A percentile compares a stretch with the other conserved stretches of the same genome.
Conservation (phyloP, 495 filamentous ascomycete genomes). For the Poronia punctata region DNA sequence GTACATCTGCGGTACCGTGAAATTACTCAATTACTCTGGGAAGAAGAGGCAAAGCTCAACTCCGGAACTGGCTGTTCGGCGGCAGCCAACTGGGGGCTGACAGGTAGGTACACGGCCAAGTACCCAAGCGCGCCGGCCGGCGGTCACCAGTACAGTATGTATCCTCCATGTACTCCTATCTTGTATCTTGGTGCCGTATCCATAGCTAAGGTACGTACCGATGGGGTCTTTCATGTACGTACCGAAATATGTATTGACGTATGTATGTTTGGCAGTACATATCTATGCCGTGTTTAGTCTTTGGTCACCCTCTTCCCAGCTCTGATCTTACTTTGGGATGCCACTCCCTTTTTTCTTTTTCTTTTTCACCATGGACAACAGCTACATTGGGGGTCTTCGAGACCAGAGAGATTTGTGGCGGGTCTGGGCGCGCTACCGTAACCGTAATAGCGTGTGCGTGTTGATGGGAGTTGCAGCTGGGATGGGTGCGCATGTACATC, state of each 20-base stretch:
- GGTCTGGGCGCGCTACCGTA: conserved; percentile 13
- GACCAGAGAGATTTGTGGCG: conserved; percentile 12
- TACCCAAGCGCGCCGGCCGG: not conserved
- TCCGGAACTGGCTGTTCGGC: conserved; percentile 6
- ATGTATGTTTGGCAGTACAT: too few relatives aligned
- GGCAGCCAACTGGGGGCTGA: conserved; percentile 8
- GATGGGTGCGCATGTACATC: too few relatives aligned
- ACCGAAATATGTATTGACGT: too few relatives aligned
- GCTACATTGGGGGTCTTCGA: conserved; percentile 9
- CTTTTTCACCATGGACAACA: conserved; percentile 13
- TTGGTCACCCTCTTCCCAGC: conserved; percentile 1
- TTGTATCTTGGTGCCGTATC: too few relatives aligned
- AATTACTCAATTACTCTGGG: conserved; percentile 5
- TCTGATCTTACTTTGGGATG: conserved; percentile 14
- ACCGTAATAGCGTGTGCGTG: too few relatives aligned
- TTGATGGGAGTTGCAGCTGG: too few relatives aligned
- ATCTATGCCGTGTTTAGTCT: too few relatives aligned
- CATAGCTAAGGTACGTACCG: too few relatives aligned
- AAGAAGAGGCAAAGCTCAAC: conserved; percentile 6
- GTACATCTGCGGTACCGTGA: conserved; percentile 14
- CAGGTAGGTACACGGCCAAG: not conserved
- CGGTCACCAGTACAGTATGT: not conserved
- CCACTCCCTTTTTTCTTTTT: conserved; percentile 1
- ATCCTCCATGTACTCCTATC: too few relatives aligned
- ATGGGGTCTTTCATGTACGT: too few relatives aligned